These are phyloP conservation scores for Barnettozyma botsteinii DNA, from an alignment of 805 yeast genomes.

Conservation along the genomic window DNA sequence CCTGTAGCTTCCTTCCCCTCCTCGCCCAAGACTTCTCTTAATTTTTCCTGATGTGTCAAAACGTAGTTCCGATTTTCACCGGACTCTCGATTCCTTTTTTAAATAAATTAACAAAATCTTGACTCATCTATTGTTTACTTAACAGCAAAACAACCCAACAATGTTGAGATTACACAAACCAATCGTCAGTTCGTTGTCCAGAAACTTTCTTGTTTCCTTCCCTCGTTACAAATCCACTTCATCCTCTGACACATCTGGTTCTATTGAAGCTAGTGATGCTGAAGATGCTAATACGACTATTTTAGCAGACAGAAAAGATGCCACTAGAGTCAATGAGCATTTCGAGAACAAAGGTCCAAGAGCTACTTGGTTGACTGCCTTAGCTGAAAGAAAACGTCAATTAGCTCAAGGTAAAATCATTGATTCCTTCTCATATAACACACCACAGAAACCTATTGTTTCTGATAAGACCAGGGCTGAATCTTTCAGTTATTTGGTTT, in stretches of 20 bases:
- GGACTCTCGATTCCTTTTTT: no score
- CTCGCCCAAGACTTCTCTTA: no score
- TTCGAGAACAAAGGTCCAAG: conserved; percentile 28
- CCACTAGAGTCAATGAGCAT: conserved; percentile 32
- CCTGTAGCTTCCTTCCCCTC: no score
- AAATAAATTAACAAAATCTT: no score
- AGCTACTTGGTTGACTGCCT: conserved; percentile 85
- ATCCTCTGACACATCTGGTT: conserved; percentile 27
- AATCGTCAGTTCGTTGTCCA: background rate
- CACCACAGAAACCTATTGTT: conserved; percentile 65
- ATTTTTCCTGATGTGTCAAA: no score
- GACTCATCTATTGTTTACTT: no score
- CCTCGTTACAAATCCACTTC: conserved; percentile 28
- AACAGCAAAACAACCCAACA: no score
- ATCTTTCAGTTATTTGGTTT: conserved; percentile 60
- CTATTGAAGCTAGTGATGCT: conserved; percentile 48
- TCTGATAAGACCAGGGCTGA: conserved; percentile 72
- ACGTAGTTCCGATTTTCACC: no score
- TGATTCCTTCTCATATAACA: conserved; percentile 65
- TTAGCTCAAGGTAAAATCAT: conserved; percentile 65
- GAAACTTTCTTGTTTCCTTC: background rate
- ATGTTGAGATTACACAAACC: conserved; percentile 7
- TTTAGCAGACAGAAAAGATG: conserved; percentile 53
- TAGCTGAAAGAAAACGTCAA: conserved; percentile 66
- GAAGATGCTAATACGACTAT: conserved; percentile 76